These are phyloP conservation scores for Linum tenue DNA, from an alignment of 345 rosid species.

Conservation along the genomic window DNA sequence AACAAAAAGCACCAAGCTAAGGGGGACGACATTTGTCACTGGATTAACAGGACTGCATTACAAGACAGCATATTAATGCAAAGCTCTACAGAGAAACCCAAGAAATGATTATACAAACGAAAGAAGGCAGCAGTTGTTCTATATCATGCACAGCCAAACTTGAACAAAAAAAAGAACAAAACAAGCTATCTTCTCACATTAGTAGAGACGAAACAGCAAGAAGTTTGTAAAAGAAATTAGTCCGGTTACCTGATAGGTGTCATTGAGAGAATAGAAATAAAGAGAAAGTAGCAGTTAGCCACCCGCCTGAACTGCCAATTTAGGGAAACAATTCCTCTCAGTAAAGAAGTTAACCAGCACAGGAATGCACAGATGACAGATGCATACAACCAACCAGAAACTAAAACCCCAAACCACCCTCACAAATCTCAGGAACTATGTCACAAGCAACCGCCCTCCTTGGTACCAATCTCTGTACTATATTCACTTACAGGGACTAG, in stretches of 20 bases:
- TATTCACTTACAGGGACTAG: background rate
- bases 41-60: constrained; percentile 94
- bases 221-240: background rate
- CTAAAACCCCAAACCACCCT: background rate
- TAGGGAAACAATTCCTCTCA: constrained; percentile 30
- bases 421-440: background rate
- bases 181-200: too few relatives aligned
- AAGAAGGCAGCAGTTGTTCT: background rate
- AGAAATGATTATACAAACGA: background rate
- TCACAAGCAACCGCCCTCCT: background rate
- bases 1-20: constrained; percentile 87
- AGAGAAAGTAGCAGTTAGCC: constrained; percentile 88
- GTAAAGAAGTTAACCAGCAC: constrained; percentile 5
- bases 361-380: background rate
- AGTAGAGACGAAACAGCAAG: background rate
- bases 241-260: constrained; percentile 81
- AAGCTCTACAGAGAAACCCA: background rate
- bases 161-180: background rate
- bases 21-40: constrained; percentile 81
- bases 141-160: background rate
- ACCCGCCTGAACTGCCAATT: constrained; percentile 97
- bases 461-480: background rate
- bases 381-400: background rate
- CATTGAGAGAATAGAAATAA: constrained; percentile 85
- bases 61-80: constrained; percentile 16